Conservation (phyloP, 2,329 filamentous ascomycete genomes). For the Arthrobotrys iridis region DNA sequence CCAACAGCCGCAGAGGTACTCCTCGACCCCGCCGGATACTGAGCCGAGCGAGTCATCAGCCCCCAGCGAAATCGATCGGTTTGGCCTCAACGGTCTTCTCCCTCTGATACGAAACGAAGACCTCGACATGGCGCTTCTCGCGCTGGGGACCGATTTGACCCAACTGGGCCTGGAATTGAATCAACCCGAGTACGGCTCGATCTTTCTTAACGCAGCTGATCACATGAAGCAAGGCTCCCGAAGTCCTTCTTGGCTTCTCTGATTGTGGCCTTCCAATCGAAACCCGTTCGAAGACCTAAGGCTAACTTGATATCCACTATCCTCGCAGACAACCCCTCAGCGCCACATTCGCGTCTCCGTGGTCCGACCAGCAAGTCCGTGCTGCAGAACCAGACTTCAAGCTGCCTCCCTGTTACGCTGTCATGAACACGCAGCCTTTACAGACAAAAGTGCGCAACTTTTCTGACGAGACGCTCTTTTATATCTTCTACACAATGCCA, state of each 20-base stretch:
- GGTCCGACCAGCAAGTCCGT: conserved; percentile 69
- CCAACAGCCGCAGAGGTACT: conserved; percentile 49
- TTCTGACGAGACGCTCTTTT: conserved; percentile 73
- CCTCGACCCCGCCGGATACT: conserved; percentile 49
- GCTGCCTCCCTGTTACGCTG: conserved; percentile 72
- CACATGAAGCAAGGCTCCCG: conserved; percentile 52
- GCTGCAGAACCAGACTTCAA: conserved; percentile 72
- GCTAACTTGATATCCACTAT: conserved; percentile 54
- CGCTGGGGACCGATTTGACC: conserved; percentile 72
- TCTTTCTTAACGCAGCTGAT: conserved; percentile 36
- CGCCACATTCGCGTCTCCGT: conserved; percentile 72
- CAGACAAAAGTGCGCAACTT: conserved; percentile 70
- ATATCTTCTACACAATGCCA: conserved; percentile 75
- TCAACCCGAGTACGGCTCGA: conserved; percentile 67
- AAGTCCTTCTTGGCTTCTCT: conserved; percentile 50
- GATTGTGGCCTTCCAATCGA: conserved; percentile 35
- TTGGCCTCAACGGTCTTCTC: conserved; percentile 57
- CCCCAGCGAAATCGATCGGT: conserved; percentile 57
- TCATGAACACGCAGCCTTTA: conserved; percentile 73
- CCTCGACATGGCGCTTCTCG: conserved; percentile 61
- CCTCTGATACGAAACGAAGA: conserved; percentile 57
- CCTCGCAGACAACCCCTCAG: conserved; percentile 66
- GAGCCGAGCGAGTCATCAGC: conserved; percentile 51
- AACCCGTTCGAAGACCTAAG: not conserved
- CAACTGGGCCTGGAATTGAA: conserved; percentile 73